These are phyloP conservation scores for Pseudoturritis turrita DNA, from an alignment of 345 rosid genomes.

Conservation along the genomic window DNA sequence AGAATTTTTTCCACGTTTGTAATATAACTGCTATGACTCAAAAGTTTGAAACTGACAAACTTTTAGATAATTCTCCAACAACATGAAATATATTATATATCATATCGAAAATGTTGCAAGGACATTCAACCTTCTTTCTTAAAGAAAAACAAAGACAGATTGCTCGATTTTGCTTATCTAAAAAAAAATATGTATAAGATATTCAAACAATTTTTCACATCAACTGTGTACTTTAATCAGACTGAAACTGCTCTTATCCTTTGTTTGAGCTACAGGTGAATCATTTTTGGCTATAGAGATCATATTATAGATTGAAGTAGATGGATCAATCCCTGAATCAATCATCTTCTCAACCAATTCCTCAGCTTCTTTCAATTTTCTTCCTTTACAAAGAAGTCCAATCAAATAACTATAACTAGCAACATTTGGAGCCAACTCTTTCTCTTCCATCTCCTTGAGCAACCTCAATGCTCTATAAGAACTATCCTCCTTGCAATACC, in stretches of 20 bases:
- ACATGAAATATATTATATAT: not conserved
- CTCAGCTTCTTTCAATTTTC: conserved; percentile 61
- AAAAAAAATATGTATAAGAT: not conserved
- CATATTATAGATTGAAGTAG: conserved; percentile 37
- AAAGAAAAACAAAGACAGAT: no score
- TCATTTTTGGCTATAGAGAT: conserved; percentile 40
- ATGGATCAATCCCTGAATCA: conserved; percentile 42
- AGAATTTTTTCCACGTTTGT: not conserved
- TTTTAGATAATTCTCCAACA: not conserved
- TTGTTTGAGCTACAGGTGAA: conserved; percentile 1
- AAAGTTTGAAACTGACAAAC: not conserved
- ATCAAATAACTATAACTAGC: conserved; percentile 58
- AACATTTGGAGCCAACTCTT: conserved; percentile 51
- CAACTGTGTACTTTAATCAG: not conserved
- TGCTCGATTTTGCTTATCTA: no score
- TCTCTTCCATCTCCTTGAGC: conserved; percentile 54
- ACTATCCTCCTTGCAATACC: conserved; percentile 73
- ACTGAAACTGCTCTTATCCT: not conserved
- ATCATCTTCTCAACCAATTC: conserved; percentile 50
- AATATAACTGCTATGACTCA: not conserved
- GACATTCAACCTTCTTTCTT: no score
- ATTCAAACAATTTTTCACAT: not conserved
- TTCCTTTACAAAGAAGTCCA: conserved; percentile 57
- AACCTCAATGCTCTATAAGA: conserved; percentile 62
- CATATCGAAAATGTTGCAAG: no score